Conservation (phyloP, 306 rosid species). For the Phaseolus lunatus region DNA sequence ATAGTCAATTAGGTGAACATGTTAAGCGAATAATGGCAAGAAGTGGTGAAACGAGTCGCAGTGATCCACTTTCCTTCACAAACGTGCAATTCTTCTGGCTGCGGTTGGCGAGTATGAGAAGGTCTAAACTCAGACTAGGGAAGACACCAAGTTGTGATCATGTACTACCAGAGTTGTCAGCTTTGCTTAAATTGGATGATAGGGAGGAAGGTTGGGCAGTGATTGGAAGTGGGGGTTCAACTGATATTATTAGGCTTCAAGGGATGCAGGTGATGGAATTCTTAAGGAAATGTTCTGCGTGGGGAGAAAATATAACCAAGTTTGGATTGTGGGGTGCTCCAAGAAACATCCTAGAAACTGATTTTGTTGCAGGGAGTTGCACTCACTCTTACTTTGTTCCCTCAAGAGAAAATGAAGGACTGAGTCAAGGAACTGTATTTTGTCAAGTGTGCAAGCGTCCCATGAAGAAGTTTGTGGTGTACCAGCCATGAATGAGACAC, state of each 20-base stretch:
- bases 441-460: slow-evolving; percentile 61
- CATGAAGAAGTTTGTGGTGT: slow-evolving; percentile 59
- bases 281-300: slow-evolving; percentile 28
- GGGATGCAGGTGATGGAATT: slow-evolving; percentile 52
- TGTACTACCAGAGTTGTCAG: slow-evolving; percentile 53
- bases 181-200: slow-evolving; percentile 52
- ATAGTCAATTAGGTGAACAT: slow-evolving; percentile 38
- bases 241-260: slow-evolving; percentile 54
- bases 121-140: slow-evolving; percentile 54
- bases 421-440: slow-evolving; percentile 40
- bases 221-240: slow-evolving; percentile 58
- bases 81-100: slow-evolving; percentile 63
- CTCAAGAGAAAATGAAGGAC: slow-evolving; percentile 40
- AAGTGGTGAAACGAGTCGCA: slow-evolving; percentile 17
- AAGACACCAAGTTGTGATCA: slow-evolving; percentile 38
- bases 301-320: slow-evolving; percentile 46
- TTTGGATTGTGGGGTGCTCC: slow-evolving; percentile 50
- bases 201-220: slow-evolving; percentile 58
- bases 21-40: slow-evolving; percentile 39
- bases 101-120: slow-evolving; percentile 64
- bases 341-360: slow-evolving; percentile 45
- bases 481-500: slow-evolving; percentile 17
- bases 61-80: slow-evolving; percentile 46
- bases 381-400: slow-evolving; percentile 46
- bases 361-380: slow-evolving; percentile 50